Base-by-base conservation (phyloP, 2,329 filamentous ascomycete species). In the Cordyceps cateniannulata region DNA sequence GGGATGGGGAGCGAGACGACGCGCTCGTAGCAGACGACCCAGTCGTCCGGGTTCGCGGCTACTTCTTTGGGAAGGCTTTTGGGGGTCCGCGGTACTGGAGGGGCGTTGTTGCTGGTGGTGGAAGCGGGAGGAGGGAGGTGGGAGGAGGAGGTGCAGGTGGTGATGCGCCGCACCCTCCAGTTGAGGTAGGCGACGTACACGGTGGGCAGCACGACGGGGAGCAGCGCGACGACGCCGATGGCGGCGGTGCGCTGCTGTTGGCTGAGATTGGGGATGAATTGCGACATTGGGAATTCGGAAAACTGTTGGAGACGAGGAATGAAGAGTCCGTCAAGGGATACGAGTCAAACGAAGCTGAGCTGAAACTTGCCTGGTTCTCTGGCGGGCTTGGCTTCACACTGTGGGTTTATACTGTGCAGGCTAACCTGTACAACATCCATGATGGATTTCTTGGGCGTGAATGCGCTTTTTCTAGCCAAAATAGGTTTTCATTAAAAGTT, bases 11-110 rank as follows among this genome's bases (percentile, higher is more conserved):
- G 27, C 2, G 70, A 72, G 16, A 66, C 58, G 54, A 70, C 65
- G 25, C 69, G 67, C 57, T 72, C 70, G 57, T 68, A 70, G 9
- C 66, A 61, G 18, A 72, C 62, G 27, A 71, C 57, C 68, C 68
- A 71, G 27, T 65, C 54, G 2, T 65, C 62, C 7, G 62, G 60
- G 44, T 66, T 60, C 10, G 62, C 51, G n/a, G 44, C 47, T 14
- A 69, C 67, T 2, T 68, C 65, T 3, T 53, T 54, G 1, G 69
- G 68, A 1, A 71, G 62, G 38, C 64, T 65, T 10, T 29, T 27
- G 12, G 59, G 54, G 9, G 27, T 50, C 18, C 3, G 49, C 20
- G 29, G 16, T 5, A n/a, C 45, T n/a, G n/a, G n/a, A n/a, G n/a
- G n/a, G n/a, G n/a, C n/a, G n/a, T n/a, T n/a, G n/a, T n/a, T n/a